Evolutionary conservation across 2,329 filamentous ascomycete genomes (phyloP), one percentile per base, ranked within the genome.

Genomic region (Beauveria sp.): DNA sequence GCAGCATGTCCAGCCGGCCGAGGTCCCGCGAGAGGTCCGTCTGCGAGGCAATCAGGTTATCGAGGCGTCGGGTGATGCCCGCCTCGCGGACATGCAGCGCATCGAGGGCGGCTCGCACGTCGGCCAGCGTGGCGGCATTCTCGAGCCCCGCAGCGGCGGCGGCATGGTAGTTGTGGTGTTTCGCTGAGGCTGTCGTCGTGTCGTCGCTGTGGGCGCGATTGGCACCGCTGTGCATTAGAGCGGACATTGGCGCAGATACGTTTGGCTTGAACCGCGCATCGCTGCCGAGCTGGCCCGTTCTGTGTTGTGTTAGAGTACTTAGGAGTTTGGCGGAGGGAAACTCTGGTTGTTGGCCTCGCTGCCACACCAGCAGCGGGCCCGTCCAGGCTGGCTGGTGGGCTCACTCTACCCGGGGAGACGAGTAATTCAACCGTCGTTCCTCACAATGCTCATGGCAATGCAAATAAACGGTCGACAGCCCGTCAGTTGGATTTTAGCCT

Each of bases 11-110:
- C 65, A 99, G 83, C 20, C 93, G 89, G 63, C 87, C 87, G 56
- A 99, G 82, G 70, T 97, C 91, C 66, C 92, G 89, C 22, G 89
- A 88, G 55, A 99, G 84, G 70, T 96, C 90, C 64, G 90, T 86
- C 72, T 98, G 92, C 1, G 90, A 92, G 64, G 88, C 85, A 54
- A 97, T 78, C 58, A 97, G 84, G 58, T 83, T 79, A 73, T 93
- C 86, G 50, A 98, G 86, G 51, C 86, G 88, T 60, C 82, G 80
- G 1, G 88, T 91, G 65, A 97, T 86, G 60, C 81, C 76, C 64
- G 86, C 81, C 75, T 98, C 93, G 70, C 89, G 89, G 57, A 81
- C 77, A 70, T 93, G 89, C 57, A 98, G 85, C 67, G 86, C 80
- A 49, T 85, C 81, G 66, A 99, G 85, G 59, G 89, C 86, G 63